Conservation (phyloP, 768 basidiomycete species). For the Coprinellus micaceus region DNA sequence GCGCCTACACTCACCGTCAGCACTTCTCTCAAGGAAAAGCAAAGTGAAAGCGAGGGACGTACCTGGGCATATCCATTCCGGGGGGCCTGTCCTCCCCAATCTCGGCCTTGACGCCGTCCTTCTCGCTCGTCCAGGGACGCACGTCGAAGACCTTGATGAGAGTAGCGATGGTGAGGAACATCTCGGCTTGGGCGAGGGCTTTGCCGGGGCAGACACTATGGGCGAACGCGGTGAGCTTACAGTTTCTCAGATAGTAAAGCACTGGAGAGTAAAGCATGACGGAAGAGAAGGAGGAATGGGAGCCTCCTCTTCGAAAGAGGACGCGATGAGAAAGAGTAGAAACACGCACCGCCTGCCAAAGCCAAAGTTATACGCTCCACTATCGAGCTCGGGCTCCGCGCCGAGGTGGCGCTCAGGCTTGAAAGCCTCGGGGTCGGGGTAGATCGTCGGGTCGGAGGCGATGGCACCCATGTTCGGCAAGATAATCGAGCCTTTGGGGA, state of each 20-base stretch:
- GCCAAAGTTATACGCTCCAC: background rate
- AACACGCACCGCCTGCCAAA: background rate
- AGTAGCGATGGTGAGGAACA: constrained; percentile 1
- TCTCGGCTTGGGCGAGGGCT: constrained; percentile 2
- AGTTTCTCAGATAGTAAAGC: too few species aligned
- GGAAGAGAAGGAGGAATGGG: too few species aligned
- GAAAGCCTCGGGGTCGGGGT: background rate
- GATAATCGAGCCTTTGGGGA: background rate
- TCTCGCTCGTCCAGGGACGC: background rate
- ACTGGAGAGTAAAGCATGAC: too few species aligned
- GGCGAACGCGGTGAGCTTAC: too few species aligned
- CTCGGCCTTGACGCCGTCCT: background rate
- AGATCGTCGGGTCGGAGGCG: background rate
- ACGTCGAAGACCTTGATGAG: constrained; percentile 1
- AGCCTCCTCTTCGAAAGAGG: background rate
- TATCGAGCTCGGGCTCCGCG: background rate
- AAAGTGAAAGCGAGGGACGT: background rate
- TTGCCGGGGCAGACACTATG: constrained; percentile 1
- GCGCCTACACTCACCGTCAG: background rate
- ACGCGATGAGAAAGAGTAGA: background rate
- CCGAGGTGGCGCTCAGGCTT: constrained; percentile 2
- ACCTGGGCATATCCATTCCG: constrained; percentile 2
- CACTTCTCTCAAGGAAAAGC: background rate
- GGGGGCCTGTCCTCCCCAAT: background rate
- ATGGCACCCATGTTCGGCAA: background rate